Evolutionary conservation across 2,329 filamentous ascomycete genomes (phyloP), one percentile per base, ranked within the genome.

Genomic region (Lachnellula subtilissima): DNA sequence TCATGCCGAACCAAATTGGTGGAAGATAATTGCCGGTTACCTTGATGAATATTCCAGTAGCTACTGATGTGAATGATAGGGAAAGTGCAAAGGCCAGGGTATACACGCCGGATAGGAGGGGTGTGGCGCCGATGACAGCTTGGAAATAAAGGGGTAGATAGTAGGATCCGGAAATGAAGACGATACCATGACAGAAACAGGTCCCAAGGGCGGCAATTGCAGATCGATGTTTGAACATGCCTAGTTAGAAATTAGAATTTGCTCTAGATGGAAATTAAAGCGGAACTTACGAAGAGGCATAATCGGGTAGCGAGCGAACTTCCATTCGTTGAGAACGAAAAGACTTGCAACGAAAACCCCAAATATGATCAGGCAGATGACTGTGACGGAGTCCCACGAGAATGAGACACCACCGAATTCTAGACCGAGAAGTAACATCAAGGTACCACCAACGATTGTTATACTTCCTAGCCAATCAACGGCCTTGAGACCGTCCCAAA

Each of bases 361-460:
- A 80, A 45, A 89, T 77, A 51, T 89, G 84, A 51, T 86, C 81
- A 70, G 50, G 56, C 67, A 69, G 43, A 70, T 62, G 3, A 70
- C 69, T 6, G 54, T 66, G 4, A 63, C 60, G 11, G 68, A 70
- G 22, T 48, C 40, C 69, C 69, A 91, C 1, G 91, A 87, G 61
- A 82, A 83, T 22, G 78, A 78, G 51, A 91, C 81, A 49, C 90
- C 91, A 53, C 91, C 92, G 59, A 93, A 90, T 67, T 95, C 87
- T 11, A 96, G 81, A 0, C 91, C 92, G 43, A 96, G 83, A 4
- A 96, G 82, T 61, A 96, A 78, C 89, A 96, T 93, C 19, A 95
- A 76, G 0, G 89, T 92, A 19, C 87, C 89, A 43, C 87, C 88
- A 15, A 82, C 75, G 15, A 87, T 79, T 2, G 80, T 74, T 11